Percentiles rank a stretch among this genome's conserved stretches.
phyloP scores from a whole-genome alignment of 352 stramenopile genomes.

The Phytophthora cactorum region DNA sequence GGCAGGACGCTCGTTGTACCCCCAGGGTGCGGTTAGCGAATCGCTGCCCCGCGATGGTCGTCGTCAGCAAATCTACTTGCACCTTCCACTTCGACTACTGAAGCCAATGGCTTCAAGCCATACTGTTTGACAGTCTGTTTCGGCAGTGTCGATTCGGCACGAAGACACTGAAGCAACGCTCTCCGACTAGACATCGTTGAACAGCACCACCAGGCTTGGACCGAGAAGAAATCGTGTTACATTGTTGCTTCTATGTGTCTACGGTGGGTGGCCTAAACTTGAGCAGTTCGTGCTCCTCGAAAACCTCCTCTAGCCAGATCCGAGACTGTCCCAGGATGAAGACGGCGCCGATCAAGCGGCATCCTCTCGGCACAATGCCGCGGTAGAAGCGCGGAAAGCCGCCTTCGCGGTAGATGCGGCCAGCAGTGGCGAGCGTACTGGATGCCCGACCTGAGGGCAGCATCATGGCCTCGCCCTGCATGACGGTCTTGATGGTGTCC shows the following conservation, averaged over 20 bases:
- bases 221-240: conserved; percentile 9
- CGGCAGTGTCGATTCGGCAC: too few relatives aligned
- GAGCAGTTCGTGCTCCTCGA: conserved; percentile 70
- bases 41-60: conserved; percentile 5
- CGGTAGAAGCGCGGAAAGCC: conserved; percentile 72
- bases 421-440: conserved; percentile 49
- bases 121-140: too few relatives aligned
- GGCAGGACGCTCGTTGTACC: too few relatives aligned
- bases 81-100: conserved; percentile 13
- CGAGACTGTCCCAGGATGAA: conserved; percentile 84
- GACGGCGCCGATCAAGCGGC: conserved; percentile 81
- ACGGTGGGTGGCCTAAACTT: conserved; percentile 29
- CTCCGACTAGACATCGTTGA: background rate
- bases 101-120: background rate
- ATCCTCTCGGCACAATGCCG: conserved; percentile 72
- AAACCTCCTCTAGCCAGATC: conserved; percentile 71
- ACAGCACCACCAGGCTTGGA: background rate
- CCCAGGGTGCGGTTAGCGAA: conserved; percentile 7
- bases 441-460: conserved; percentile 43
- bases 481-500: conserved; percentile 87
- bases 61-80: conserved; percentile 15
- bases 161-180: too few relatives aligned
- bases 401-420: conserved; percentile 54
- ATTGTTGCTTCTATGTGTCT: conserved; percentile 19
- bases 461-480: conserved; percentile 77